phyloP scores from a whole-genome alignment of 2,329 filamentous ascomycete species.

The Trichoderma koningiopsis region DNA sequence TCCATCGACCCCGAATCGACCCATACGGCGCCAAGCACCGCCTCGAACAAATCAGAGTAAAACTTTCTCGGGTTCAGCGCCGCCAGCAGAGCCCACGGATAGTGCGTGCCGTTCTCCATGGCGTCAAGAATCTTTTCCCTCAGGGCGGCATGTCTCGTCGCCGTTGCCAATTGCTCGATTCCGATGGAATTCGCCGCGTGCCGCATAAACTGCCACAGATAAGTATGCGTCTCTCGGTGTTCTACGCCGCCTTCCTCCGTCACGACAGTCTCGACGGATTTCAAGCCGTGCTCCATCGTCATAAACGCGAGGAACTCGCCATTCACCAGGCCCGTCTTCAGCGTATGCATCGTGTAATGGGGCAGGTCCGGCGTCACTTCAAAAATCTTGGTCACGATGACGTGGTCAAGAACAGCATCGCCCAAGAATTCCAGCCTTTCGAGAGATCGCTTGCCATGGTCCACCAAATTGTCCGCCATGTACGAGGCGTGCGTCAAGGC shows the following conservation, averaged over 20 bases:
- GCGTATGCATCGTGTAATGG: conserved; percentile 68
- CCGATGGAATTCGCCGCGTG: conserved; percentile 54
- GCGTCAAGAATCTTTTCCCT: conserved; percentile 52
- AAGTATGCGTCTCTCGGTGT: conserved; percentile 35
- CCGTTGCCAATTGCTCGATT: conserved; percentile 47
- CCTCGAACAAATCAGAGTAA: conserved; percentile 82
- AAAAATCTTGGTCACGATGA: conserved; percentile 69
- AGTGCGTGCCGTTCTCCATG: conserved; percentile 54
- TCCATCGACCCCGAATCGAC: conserved; percentile 71
- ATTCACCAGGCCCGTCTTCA: conserved; percentile 78
- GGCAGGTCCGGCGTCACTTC: conserved; percentile 44
- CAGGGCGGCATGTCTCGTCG: conserved; percentile 51
- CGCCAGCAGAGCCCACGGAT: conserved; percentile 77
- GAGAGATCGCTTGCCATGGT: conserved; percentile 45
- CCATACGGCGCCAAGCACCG: conserved; percentile 78
- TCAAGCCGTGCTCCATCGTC: conserved; percentile 54
- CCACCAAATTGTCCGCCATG: conserved; percentile 49
- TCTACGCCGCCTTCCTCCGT: conserved; percentile 28
- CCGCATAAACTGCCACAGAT: conserved; percentile 72
- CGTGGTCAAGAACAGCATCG: conserved; percentile 78
- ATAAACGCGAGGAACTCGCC: conserved; percentile 77
- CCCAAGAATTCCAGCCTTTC: conserved; percentile 88
- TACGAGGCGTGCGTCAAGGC: conserved; percentile 77
- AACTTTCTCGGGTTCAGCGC: conserved; percentile 71
- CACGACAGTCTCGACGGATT: conserved; percentile 30